Evolutionary conservation across 139 green algal genomes (phyloP).

Genomic region (Picochlorum sp.): DNA sequence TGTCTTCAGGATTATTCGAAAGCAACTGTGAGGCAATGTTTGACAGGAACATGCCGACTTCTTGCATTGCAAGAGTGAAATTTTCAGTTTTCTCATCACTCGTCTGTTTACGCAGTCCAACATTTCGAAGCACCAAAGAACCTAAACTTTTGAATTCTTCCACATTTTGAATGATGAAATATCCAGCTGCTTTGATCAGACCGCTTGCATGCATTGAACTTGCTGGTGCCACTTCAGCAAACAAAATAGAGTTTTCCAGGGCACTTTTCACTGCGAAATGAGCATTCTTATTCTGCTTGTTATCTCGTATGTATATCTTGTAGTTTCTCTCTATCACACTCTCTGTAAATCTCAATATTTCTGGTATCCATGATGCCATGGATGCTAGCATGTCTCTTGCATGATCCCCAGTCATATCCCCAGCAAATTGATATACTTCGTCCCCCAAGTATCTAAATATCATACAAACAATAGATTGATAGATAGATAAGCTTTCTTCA

Average conservation of each 20-base stretch:
- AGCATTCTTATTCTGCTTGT: conserved; percentile 25
- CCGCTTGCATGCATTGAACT: conserved; percentile 31
- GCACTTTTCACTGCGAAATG: conserved; percentile 40
- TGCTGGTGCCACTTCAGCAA: conserved; percentile 67
- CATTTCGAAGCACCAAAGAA: conserved; percentile 49
- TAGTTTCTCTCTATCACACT: conserved; percentile 23
- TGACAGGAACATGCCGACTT: conserved; percentile 34
- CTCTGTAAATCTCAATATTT: conserved; percentile 57
- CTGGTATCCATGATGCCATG: conserved; percentile 37
- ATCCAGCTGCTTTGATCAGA: conserved; percentile 50
- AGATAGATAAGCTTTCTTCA: conserved; percentile 21
- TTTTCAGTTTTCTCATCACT: conserved; percentile 39
- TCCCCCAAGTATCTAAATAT: conserved; percentile 67
- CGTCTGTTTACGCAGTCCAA: conserved; percentile 23
- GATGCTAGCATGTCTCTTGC: conserved; percentile 51
- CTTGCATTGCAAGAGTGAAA: conserved; percentile 42
- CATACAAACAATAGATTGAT: conserved; percentile 44
- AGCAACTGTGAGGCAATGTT: conserved; percentile 32
- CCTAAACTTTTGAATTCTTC: conserved; percentile 48
- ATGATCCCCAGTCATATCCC: conserved; percentile 34
- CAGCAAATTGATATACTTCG: conserved; percentile 54
- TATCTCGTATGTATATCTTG: conserved; percentile 13
- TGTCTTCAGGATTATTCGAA: conserved; percentile 30
- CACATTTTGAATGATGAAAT: conserved; percentile 36
- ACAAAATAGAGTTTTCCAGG: conserved; percentile 26